A percentile compares a stretch with the other conserved stretches of the same genome.
These are phyloP conservation scores for Diaporthe helianthi DNA, from an alignment of 2,329 filamentous ascomycete species.

Conservation along the genomic window DNA sequence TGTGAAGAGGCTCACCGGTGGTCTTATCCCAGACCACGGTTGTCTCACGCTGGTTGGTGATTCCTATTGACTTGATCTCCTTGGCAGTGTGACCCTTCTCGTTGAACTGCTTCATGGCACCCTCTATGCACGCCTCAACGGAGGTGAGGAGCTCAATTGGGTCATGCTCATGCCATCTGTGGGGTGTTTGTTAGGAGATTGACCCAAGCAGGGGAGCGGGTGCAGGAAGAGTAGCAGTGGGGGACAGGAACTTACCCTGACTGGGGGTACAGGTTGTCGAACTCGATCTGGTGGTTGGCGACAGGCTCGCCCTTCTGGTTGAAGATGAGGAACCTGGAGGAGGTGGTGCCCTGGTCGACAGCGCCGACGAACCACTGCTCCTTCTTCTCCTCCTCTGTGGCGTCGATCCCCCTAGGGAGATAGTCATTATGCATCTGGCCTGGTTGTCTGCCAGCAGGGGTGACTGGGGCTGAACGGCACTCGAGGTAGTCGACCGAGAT, in stretches of 20 bases:
- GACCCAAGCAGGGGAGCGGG: too few relatives aligned
- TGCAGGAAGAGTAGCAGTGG: not conserved
- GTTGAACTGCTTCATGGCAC: conserved; percentile 74
- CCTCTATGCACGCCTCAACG: conserved; percentile 81
- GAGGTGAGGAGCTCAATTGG: conserved; percentile 77
- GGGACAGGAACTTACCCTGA: conserved; percentile 70
- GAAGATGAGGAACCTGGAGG: conserved; percentile 89
- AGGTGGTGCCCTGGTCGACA: conserved; percentile 91
- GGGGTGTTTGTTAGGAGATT: conserved; percentile 26
- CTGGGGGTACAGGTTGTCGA: conserved; percentile 82
- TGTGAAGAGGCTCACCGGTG: conserved; percentile 81
- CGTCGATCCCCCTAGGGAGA: conserved; percentile 39
- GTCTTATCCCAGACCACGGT: conserved; percentile 83
- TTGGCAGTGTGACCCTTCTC: conserved; percentile 70
- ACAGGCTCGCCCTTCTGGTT: conserved; percentile 79
- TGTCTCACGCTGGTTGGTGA: conserved; percentile 92
- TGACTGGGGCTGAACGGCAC: conserved; percentile 34
- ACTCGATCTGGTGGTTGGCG: conserved; percentile 85
- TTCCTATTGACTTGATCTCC: conserved; percentile 79
- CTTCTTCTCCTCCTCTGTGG: conserved; percentile 39
- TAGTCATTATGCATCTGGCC: conserved; percentile 32
- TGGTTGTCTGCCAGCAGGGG: conserved; percentile 16
- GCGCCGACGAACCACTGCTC: conserved; percentile 76
- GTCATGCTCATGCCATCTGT: conserved; percentile 89
- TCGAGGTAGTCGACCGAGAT: conserved; percentile 30